phyloP scores from a whole-genome alignment of 805 yeast genomes.

The Jamesozyma gamospora region DNA sequence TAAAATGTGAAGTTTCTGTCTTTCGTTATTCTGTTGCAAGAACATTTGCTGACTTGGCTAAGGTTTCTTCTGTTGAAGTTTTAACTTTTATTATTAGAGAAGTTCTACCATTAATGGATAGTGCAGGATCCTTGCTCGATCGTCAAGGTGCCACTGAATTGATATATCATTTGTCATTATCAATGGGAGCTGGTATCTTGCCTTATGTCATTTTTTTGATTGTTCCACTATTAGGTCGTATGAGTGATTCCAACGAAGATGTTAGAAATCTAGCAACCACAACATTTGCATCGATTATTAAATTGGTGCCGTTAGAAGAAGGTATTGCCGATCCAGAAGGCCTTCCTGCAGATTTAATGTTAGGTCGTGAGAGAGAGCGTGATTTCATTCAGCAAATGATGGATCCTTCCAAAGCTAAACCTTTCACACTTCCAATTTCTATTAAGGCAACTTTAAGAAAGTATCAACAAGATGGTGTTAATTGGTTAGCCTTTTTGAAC shows the following conservation, averaged over 20 bases:
- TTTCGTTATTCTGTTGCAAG: conserved; percentile 85
- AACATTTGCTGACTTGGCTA: conserved; percentile 72
- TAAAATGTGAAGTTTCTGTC: conserved; percentile 68
- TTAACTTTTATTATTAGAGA: conserved; percentile 72
- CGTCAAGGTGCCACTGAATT: conserved; percentile 95
- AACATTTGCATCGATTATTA: conserved; percentile 91
- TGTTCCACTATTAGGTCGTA: conserved; percentile 93
- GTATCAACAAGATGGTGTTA: conserved; percentile 97
- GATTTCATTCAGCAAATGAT: conserved; percentile 95
- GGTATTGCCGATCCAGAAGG: conserved; percentile 94
- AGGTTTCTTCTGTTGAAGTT: conserved; percentile 54
- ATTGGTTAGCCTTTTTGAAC: conserved; percentile 93
- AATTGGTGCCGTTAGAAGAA: conserved; percentile 91
- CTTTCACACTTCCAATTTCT: conserved; percentile 81
- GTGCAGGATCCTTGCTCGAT: conserved; percentile 56
- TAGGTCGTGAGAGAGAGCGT: conserved; percentile 87
- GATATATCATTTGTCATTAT: conserved; percentile 69
- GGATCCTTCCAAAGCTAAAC: conserved; percentile 85
- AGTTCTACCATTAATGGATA: conserved; percentile 70
- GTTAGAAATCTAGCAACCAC: conserved; percentile 88
- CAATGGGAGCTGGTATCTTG: conserved; percentile 80
- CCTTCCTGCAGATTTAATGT: conserved; percentile 72
- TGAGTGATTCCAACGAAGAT: conserved; percentile 90
- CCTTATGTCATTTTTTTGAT: conserved; percentile 93
- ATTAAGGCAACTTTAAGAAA: conserved; percentile 87